Percentiles rank a stretch among this genome's conserved stretches.
phyloP scores from a whole-genome alignment of 192 early-diverging fungal species.

The Cetraspora pellucida region DNA sequence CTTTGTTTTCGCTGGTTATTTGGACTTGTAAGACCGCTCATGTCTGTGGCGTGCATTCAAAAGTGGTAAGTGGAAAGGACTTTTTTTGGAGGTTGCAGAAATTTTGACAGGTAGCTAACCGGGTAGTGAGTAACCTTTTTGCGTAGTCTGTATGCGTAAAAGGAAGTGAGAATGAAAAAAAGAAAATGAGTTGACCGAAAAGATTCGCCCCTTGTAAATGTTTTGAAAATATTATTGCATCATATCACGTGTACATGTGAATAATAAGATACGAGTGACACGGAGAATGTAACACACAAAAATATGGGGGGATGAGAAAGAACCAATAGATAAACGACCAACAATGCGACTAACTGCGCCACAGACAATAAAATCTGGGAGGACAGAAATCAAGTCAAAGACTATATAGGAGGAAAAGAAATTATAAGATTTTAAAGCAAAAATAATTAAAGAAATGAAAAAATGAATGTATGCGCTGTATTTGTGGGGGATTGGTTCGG shows the following conservation, averaged over 20 bases:
- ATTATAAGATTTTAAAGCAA: too few relatives aligned
- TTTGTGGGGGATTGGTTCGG: too few relatives aligned
- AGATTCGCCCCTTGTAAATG: neutral
- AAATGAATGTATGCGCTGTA: too few relatives aligned
- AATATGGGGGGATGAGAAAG: neutral
- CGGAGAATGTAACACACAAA: neutral
- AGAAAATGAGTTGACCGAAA: neutral
- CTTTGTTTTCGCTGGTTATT: slow-evolving; percentile 25
- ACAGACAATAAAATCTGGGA: too few relatives aligned
- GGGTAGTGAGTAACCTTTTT: slow-evolving; percentile 23
- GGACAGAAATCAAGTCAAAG: too few relatives aligned
- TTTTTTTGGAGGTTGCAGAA: neutral
- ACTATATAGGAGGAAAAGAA: too few relatives aligned
- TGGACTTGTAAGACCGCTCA: neutral
- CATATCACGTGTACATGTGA: neutral
- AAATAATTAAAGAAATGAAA: too few relatives aligned
- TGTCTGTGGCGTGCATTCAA: slow-evolving; percentile 16
- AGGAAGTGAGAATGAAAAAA: neutral
- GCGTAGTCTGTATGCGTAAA: slow-evolving; percentile 19
- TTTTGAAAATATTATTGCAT: neutral
- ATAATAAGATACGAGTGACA: neutral
- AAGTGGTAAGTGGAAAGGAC: neutral
- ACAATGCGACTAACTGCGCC: too few relatives aligned
- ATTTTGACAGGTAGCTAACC: slow-evolving; percentile 9
- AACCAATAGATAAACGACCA: neutral